These are phyloP conservation scores for Cladorrhinum samala DNA, from an alignment of 495 filamentous ascomycete species.

Conservation along the genomic window DNA sequence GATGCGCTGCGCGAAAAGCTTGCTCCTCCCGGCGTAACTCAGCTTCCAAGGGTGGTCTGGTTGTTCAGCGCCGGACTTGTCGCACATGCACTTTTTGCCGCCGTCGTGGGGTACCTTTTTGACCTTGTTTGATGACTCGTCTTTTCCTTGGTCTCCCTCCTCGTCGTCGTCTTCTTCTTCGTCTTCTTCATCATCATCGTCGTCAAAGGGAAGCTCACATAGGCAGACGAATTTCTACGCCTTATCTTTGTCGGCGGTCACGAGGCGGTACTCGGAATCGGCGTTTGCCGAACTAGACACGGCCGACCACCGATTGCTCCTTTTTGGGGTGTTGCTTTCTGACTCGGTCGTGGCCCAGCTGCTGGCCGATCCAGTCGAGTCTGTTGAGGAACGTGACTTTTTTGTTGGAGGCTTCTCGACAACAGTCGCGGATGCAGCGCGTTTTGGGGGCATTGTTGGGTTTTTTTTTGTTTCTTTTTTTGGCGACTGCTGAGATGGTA, in stretches of 20 bases:
- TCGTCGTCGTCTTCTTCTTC: slow-evolving; percentile 12
- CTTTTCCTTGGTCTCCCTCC: no score
- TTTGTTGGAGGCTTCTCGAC: slow-evolving; percentile 3
- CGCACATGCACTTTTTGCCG: slow-evolving; percentile 35
- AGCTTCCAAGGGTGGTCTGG: slow-evolving; percentile 38
- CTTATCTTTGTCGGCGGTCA: slow-evolving; percentile 19
- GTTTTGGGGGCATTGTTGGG: slow-evolving; percentile 13
- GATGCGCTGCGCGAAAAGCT: slow-evolving; percentile 16
- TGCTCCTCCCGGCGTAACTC: slow-evolving; percentile 29
- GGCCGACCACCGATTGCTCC: slow-evolving; percentile 33
- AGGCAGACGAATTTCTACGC: slow-evolving; percentile 29
- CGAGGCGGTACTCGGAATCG: slow-evolving; percentile 24
- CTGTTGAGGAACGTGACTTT: slow-evolving; percentile 8
- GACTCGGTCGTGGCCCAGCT: neutral
- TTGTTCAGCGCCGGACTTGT: slow-evolving; percentile 30
- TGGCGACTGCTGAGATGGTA: neutral
- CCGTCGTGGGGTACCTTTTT: slow-evolving; percentile 12
- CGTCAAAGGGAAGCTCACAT: slow-evolving; percentile 25
- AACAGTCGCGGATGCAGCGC: neutral
- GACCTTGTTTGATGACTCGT: no score
- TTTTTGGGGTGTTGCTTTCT: neutral
- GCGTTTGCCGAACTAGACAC: slow-evolving; percentile 38
- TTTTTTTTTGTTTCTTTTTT: neutral
- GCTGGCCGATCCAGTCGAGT: neutral
- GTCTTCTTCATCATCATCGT: slow-evolving; percentile 13